Conservation (phyloP, 805 yeast species). For the Zygosaccharomyces gambellarensis region DNA sequence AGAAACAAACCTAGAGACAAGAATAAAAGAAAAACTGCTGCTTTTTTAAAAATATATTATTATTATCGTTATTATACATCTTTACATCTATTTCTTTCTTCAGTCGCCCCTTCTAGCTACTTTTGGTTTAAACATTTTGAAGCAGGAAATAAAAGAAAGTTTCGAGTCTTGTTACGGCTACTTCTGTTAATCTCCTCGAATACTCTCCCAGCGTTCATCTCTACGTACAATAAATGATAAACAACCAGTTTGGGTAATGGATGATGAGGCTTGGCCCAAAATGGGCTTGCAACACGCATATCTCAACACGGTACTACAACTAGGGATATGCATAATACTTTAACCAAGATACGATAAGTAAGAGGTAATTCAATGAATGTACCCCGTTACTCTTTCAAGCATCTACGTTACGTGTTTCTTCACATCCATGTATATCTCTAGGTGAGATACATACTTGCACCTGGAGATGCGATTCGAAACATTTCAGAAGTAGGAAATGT, state of each 20-base stretch:
- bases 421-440: neutral
- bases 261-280: constrained; percentile 2
- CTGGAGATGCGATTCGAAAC: too few relatives aligned
- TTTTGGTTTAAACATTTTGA: neutral
- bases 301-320: neutral
- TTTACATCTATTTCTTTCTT: neutral
- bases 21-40: neutral
- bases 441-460: neutral
- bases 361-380: neutral
- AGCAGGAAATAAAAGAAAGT: neutral
- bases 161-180: neutral
- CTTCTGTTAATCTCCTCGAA: neutral
- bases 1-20: neutral
- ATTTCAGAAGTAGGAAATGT: too few relatives aligned
- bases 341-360: neutral
- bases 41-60: neutral
- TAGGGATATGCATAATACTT: neutral
- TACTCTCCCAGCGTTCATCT: neutral
- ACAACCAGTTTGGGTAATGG: constrained; percentile 4
- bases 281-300: neutral
- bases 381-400: too few relatives aligned
- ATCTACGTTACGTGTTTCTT: neutral
- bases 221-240: neutral
- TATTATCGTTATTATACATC: too few relatives aligned
- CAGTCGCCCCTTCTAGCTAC: too few relatives aligned